These are phyloP conservation scores for Chaetothyriales sp. DNA, from an alignment of 2,329 filamentous ascomycete genomes.

Conservation along the genomic window DNA sequence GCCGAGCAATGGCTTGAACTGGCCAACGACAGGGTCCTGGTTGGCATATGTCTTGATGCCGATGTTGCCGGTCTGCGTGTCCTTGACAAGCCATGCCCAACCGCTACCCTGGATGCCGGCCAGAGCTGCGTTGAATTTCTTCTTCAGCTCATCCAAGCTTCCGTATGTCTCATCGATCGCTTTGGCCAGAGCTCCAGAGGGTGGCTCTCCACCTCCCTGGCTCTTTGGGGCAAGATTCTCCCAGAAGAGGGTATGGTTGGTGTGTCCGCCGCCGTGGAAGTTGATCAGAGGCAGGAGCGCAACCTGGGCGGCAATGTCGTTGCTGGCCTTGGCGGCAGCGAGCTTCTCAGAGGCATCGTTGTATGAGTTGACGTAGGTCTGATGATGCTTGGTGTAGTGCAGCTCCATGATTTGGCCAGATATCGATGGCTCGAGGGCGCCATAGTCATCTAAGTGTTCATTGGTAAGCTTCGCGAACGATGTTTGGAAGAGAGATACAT, in stretches of 20 bases:
- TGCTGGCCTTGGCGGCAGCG: constrained; percentile 37
- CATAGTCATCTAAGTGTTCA: constrained; percentile 70
- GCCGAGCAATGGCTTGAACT: constrained; percentile 66
- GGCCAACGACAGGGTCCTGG: constrained; percentile 77
- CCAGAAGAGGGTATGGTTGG: constrained; percentile 87
- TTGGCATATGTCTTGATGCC: constrained; percentile 56
- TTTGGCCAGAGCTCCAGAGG: constrained; percentile 40
- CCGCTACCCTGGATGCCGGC: constrained; percentile 51
- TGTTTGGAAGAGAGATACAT: constrained; percentile 2
- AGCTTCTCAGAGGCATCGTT: constrained; percentile 61
- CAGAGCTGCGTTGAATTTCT: constrained; percentile 48
- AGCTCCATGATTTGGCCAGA: constrained; percentile 88
- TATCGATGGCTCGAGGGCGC: constrained; percentile 72
- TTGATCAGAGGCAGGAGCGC: constrained; percentile 56
- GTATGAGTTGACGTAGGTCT: constrained; percentile 79
- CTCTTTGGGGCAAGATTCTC: constrained; percentile 50
- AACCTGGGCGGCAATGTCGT: constrained; percentile 50
- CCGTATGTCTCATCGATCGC: constrained; percentile 47
- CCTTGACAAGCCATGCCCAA: constrained; percentile 50
- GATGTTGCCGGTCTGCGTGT: constrained; percentile 43
- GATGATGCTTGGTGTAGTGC: constrained; percentile 85
- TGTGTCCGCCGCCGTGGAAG: constrained; percentile 83
- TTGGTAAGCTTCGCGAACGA: neutral
- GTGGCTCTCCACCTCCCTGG: constrained; percentile 47
- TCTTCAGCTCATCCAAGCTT: constrained; percentile 43